A percentile compares a stretch with the other conserved stretches of the same genome.
phyloP scores from a whole-genome alignment of 208 protist genomes.

The Phytomonas sp. region DNA sequence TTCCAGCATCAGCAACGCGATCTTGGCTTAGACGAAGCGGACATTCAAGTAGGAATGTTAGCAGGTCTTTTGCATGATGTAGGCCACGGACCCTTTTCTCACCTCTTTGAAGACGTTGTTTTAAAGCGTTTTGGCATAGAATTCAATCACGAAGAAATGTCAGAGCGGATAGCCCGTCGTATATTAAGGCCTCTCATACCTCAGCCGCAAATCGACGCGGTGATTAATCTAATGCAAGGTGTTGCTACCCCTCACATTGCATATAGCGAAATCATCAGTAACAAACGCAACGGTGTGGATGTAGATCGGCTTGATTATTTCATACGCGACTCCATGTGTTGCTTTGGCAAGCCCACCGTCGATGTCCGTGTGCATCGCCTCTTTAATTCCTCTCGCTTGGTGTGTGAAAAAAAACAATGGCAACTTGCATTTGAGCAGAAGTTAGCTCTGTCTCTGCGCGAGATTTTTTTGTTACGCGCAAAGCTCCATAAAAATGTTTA shows the following conservation, averaged over 20 bases:
- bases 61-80: constrained; percentile 94
- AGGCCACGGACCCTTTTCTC: constrained; percentile 95
- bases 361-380: constrained; percentile 83
- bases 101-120: constrained; percentile 93
- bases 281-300: constrained; percentile 93
- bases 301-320: constrained; percentile 98
- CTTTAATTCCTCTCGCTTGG: constrained; percentile 70
- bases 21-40: constrained; percentile 77
- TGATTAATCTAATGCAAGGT: constrained; percentile 64
- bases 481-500: constrained; percentile 95
- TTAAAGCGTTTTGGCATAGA: constrained; percentile 40
- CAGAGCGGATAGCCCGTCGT: constrained; percentile 50
- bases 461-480: constrained; percentile 94
- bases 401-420: constrained; percentile 74
- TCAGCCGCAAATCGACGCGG: constrained; percentile 12
- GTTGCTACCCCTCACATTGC: constrained; percentile 17
- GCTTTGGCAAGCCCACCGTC: constrained; percentile 81
- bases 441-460: constrained; percentile 82
- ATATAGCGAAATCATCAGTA: constrained; percentile 78
- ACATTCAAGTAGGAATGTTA: constrained; percentile 83
- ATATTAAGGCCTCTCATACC: constrained; percentile 33
- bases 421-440: constrained; percentile 79
- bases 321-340: constrained; percentile 89
- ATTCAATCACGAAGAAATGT: constrained; percentile 86
- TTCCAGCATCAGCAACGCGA: constrained; percentile 86